A percentile compares a stretch with the other conserved stretches of the same genome.
These are phyloP conservation scores for Ophiocordyceps camponoti-rufipedis DNA, from an alignment of 2,329 filamentous ascomycete species.

Conservation along the genomic window DNA sequence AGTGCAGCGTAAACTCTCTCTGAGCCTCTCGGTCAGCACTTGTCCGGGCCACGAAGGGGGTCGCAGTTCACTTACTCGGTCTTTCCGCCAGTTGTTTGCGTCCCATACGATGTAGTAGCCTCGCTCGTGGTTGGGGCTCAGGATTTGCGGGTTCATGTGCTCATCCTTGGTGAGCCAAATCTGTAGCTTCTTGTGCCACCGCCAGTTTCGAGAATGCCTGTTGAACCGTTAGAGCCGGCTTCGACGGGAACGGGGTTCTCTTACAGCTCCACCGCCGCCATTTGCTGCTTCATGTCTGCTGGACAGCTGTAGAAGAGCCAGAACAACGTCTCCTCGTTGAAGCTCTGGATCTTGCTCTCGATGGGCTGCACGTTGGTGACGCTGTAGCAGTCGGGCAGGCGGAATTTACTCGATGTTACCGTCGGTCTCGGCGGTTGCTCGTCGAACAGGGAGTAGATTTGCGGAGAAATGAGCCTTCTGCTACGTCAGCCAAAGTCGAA, in stretches of 20 bases:
- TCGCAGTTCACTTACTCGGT: conserved; percentile 32
- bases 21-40: conserved; percentile 10
- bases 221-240: conserved; percentile 1
- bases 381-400: conserved; percentile 46
- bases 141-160: conserved; percentile 40
- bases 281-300: conserved; percentile 41
- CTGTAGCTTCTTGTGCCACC: conserved; percentile 49
- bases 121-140: conserved; percentile 40
- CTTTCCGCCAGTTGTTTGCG: conserved; percentile 40
- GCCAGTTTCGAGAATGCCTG: conserved; percentile 46
- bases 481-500: conserved; percentile 5
- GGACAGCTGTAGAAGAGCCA: conserved; percentile 54
- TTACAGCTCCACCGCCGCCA: conserved; percentile 46
- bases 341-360: conserved; percentile 45
- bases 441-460: conserved; percentile 43
- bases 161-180: conserved; percentile 53
- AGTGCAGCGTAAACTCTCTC: conserved; percentile 43
- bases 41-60: conserved; percentile 5
- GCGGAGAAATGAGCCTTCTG: conserved; percentile 33
- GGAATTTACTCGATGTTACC: conserved; percentile 30
- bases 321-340: conserved; percentile 51
- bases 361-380: conserved; percentile 48
- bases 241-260: conserved; percentile 6
- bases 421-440: conserved; percentile 38
- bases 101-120: conserved; percentile 53